Evolutionary conservation across 805 yeast species (phyloP), one percentile per base, ranked within the genome.

Genomic region (Barnettozyma californica): DNA sequence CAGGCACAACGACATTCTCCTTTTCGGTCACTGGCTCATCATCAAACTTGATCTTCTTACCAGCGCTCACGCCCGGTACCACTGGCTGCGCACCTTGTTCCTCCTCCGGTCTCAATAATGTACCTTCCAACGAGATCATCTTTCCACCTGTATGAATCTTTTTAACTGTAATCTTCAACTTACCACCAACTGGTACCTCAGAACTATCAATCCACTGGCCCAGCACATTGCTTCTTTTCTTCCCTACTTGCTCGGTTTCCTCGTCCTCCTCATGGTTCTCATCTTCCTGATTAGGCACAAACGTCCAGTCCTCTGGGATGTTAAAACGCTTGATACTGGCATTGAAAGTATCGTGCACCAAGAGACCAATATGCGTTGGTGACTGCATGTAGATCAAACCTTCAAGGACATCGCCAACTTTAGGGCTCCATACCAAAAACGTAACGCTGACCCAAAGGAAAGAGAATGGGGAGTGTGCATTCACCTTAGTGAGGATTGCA

Each of bases 361-460:
- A 75, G 52, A 94, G 73, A 51, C 97, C 98, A 59, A 94, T 85
- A 64, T 94, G 99, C 8, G 96, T 84, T 16, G 95, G 96, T 3
- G 96, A 84, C 70, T 92, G 97, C 79, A 92, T 83, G 70, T 88
- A 89, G 47, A 85, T 77, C 73, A 82, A 77, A 11, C 99, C 99
- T 65, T 91, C 95, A 18, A 94, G 68, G 1, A 75, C 69, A 62
- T 94, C 97, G 4, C 95, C 97, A n/a, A 81, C 72, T 58, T 80
- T 80, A 5, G 99, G 99, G 59, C 77, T 80, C 98, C 99, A 94
- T 43, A 90, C 78, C 48, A 89, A 73, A 43, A 94, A 74, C 46
- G 89, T 94, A 9, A 85, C 95, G 4, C 80, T 70, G 41, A 88
- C 75, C 98, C 99, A 94, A 45, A 86, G 63, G 66, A 86, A 94